Conservation (phyloP, 306 rosid species). For the Quercus rubra region DNA sequence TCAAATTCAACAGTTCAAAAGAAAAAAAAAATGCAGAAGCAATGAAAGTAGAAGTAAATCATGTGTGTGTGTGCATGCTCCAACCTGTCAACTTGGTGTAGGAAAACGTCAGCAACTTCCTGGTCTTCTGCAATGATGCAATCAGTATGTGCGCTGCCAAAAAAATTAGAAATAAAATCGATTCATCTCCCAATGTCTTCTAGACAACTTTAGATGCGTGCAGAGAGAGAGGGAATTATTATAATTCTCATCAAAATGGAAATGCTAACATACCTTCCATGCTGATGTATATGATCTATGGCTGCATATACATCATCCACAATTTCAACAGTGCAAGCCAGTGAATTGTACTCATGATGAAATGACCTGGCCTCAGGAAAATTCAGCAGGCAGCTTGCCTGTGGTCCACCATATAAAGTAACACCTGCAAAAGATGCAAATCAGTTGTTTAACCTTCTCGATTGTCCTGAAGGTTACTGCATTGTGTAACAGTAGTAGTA, state of each 20-base stretch:
- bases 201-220: background rate
- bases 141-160: constrained; percentile 94
- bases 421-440: constrained; percentile 53
- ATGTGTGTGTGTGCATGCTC: background rate
- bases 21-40: background rate
- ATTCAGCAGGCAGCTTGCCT: constrained; percentile 58
- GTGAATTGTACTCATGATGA: constrained; percentile 85
- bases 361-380: constrained; percentile 66
- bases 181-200: background rate
- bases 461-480: background rate
- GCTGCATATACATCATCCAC: constrained; percentile 83
- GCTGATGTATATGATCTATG: constrained; percentile 69
- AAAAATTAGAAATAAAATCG: constrained; percentile 7
- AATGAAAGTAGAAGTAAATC: background rate
- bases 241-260: constrained; percentile 18
- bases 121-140: constrained; percentile 74
- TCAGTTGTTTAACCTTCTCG: background rate
- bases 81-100: constrained; percentile 89
- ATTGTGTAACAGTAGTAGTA: background rate
- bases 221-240: constrained; percentile 13
- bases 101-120: constrained; percentile 63
- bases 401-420: constrained; percentile 83
- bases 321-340: constrained; percentile 88
- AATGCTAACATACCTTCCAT: constrained; percentile 76
- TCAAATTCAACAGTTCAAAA: background rate